Percentiles rank a stretch among this genome's conserved stretches.
Evolutionary conservation across 441 rosid species (phyloP).

Genomic region (Corymbia citriodora): DNA sequence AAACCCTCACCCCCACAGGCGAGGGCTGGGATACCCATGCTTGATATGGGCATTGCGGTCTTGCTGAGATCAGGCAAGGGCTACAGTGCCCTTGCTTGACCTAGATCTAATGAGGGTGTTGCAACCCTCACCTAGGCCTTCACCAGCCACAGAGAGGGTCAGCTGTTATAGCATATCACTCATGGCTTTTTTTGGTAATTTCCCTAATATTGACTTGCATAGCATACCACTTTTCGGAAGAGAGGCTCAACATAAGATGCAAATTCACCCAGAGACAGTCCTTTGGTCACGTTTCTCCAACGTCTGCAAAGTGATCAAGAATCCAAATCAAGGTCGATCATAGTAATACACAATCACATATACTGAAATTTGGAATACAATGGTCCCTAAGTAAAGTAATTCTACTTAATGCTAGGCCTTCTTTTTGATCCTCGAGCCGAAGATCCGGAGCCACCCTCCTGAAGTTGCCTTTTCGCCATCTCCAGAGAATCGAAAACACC

Average conservation of each 20-base stretch:
- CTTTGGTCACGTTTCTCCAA: slow-evolving; percentile 31
- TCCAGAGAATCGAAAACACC: neutral
- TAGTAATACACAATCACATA: neutral
- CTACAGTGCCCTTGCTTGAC: too few species aligned
- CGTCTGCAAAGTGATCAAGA: slow-evolving; percentile 19
- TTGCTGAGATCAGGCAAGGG: too few species aligned
- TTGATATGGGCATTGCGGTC: too few species aligned
- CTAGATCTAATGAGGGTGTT: too few species aligned
- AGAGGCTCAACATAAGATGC: slow-evolving; percentile 36
- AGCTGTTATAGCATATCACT: accelerated
- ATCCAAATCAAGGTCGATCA: neutral
- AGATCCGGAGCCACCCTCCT: slow-evolving; percentile 16
- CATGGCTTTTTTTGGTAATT: too few species aligned
- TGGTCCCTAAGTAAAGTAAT: neutral
- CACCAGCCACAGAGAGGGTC: accelerated
- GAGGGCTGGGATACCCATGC: too few species aligned
- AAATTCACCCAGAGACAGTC: slow-evolving; percentile 20
- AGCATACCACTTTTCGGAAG: slow-evolving; percentile 39
- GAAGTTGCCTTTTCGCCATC: slow-evolving; percentile 30
- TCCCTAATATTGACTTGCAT: neutral
- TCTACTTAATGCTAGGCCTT: slow-evolving; percentile 37
- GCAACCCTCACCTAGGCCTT: accelerated
- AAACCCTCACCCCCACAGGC: too few species aligned
- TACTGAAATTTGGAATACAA: neutral
- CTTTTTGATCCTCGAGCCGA: slow-evolving; percentile 19